Conservation (phyloP, 345 rosid genomes). For the Brassica juncea region DNA sequence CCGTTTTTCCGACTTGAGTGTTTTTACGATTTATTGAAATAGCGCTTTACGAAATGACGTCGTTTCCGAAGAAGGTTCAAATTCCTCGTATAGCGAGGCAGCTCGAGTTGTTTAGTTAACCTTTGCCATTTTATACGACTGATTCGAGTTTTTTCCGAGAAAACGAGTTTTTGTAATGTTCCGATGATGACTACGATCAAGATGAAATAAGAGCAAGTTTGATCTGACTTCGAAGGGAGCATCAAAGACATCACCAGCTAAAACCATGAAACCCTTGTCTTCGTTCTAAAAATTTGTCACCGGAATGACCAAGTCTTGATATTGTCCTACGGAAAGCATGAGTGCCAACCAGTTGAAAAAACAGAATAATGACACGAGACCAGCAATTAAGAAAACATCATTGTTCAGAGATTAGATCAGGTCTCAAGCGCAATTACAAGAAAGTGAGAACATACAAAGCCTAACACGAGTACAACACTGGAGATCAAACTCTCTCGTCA, state of each 20-base stretch:
- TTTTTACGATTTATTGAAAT: too few species aligned
- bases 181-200: too few species aligned
- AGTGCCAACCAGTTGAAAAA: background rate
- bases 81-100: too few species aligned
- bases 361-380: background rate
- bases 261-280: constrained; percentile 78
- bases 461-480: background rate
- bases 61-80: too few species aligned
- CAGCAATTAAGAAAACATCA: background rate
- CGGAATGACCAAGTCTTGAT: constrained; percentile 13
- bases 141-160: too few species aligned
- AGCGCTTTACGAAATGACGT: too few species aligned
- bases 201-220: too few species aligned
- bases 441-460: background rate
- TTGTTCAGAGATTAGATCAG: background rate
- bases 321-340: constrained; percentile 50
- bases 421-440: constrained; percentile 8
- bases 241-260: constrained; percentile 93
- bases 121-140: too few species aligned
- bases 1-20: too few species aligned
- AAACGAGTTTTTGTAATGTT: too few species aligned
- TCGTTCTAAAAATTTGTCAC: constrained; percentile 73
- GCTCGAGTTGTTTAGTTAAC: too few species aligned
- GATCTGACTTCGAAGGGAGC: constrained; percentile 35
- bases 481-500: background rate